Base-by-base conservation (phyloP, 257 asterid species). In the Vinca minor region DNA sequence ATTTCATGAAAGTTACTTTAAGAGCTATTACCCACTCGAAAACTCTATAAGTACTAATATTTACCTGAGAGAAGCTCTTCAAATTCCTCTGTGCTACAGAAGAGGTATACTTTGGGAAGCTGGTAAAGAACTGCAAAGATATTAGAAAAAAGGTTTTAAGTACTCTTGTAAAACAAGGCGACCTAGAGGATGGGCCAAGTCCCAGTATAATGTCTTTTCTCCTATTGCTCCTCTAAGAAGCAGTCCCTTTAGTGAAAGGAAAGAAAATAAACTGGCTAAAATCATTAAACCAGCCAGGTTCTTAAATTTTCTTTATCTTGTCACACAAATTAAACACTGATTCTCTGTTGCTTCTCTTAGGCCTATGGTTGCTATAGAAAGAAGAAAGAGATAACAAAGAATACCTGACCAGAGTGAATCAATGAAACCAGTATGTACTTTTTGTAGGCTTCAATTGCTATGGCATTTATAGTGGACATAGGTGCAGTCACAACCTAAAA, bases 401-500 rank as follows among this genome's bases (percentile, higher is more conserved):
- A 63, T 74, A 91, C 98, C 96, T 88, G 98, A 53, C 98, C 98
- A 70, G 62, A 81, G 72, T 83, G 95, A 82, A 92, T 84, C 69
- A 92, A 95, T 36, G 95, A 89, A 67, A 92, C 94, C 78, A 89
- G 79, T 34, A 89, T 79, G 78, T 87, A 87, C 69, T 89, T 89
- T 65, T 92, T 92, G 89, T 89, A 92, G 49, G 98, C 98, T 82
- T 89, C 97, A 82, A 92, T 85, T 54, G 95, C 91, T 73, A 87
- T 92, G 52, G 96, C 86, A 81, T 87, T 89, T 61, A 85, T 52
- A 68, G 76, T 63, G 68, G 90, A 8, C 99, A 93, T 93, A 50
- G 99, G 97, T 71, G 97, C 92, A 35, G 99, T 89, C 46, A 93
- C 99, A 67, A 85, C 99, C 99, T 93, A 71, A 67, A n/a, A 69